These are phyloP conservation scores for Psilocybe cubensis DNA, from an alignment of 768 basidiomycete genomes.

Conservation along the genomic window DNA sequence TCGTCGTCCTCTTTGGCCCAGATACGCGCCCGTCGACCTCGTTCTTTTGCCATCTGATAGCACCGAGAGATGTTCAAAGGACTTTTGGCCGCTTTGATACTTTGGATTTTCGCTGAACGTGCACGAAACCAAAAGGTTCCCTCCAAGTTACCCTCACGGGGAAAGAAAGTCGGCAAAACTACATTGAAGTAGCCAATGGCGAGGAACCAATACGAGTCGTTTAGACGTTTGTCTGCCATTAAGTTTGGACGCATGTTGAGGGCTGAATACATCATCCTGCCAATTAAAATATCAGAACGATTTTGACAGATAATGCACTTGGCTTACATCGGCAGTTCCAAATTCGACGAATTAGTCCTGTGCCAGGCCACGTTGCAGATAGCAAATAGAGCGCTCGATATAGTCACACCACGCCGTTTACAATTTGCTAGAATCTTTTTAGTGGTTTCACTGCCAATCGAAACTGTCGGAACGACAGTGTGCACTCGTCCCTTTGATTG, in stretches of 20 bases:
- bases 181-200: constrained; percentile 86
- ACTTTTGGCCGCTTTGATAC: constrained; percentile 63
- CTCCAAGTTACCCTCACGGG: constrained; percentile 41
- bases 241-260: constrained; percentile 75
- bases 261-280: constrained; percentile 84
- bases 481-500: constrained; percentile 44
- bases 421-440: constrained; percentile 68
- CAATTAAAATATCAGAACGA: background rate
- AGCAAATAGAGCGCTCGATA: constrained; percentile 76
- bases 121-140: constrained; percentile 78
- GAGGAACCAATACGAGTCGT: constrained; percentile 80
- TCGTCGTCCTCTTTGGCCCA: constrained; percentile 84
- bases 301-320: too few species aligned
- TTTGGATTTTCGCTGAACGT: constrained; percentile 68
- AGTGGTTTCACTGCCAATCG: constrained; percentile 59
- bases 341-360: constrained; percentile 43
- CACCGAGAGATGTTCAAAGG: constrained; percentile 64
- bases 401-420: constrained; percentile 72
- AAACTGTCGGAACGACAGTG: constrained; percentile 73
- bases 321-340: constrained; percentile 56
- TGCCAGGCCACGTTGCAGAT: constrained; percentile 79
- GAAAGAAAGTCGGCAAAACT: constrained; percentile 74
- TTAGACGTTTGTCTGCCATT: constrained; percentile 40
- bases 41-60: constrained; percentile 65
- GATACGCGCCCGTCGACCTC: constrained; percentile 58